phyloP scores from a whole-genome alignment of 257 asterid genomes.

The Voacanga thouarsii region DNA sequence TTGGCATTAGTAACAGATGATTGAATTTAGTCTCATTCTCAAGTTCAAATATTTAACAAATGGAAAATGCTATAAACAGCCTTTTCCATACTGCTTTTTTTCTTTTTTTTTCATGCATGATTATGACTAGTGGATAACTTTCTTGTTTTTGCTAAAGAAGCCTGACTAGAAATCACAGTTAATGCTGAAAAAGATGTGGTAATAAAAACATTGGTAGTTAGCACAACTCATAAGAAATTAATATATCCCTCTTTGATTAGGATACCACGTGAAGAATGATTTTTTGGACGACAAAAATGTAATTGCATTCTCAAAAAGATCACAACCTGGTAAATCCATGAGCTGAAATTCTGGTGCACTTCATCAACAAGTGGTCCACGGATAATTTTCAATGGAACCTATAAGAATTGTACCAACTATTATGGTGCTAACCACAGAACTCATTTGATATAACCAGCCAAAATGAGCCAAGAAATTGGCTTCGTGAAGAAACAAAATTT shows the following conservation, averaged over 20 bases:
- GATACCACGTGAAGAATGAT: too few species aligned
- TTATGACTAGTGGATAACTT: background rate
- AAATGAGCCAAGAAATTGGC: background rate
- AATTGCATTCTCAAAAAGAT: background rate
- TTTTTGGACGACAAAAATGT: background rate
- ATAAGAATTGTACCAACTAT: constrained; percentile 16
- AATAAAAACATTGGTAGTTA: background rate
- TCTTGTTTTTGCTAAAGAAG: too few species aligned
- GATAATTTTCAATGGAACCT: constrained; percentile 65
- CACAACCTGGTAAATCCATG: constrained; percentile 82
- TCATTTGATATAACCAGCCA: background rate
- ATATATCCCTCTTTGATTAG: background rate
- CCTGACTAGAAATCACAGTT: too few species aligned
- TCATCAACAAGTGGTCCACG: constrained; percentile 78
- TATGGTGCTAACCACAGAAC: constrained; percentile 2
- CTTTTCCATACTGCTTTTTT: background rate
- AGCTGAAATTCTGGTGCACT: constrained; percentile 72
- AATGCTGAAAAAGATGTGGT: too few species aligned
- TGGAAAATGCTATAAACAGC: background rate
- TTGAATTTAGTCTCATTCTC: background rate
- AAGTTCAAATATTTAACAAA: too few species aligned
- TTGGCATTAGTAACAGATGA: background rate
- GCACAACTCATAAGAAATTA: background rate
- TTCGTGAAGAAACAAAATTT: background rate
- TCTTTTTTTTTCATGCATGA: background rate